Conservation (phyloP, 257 asterid genomes). For the Nicotiana knightiana region DNA sequence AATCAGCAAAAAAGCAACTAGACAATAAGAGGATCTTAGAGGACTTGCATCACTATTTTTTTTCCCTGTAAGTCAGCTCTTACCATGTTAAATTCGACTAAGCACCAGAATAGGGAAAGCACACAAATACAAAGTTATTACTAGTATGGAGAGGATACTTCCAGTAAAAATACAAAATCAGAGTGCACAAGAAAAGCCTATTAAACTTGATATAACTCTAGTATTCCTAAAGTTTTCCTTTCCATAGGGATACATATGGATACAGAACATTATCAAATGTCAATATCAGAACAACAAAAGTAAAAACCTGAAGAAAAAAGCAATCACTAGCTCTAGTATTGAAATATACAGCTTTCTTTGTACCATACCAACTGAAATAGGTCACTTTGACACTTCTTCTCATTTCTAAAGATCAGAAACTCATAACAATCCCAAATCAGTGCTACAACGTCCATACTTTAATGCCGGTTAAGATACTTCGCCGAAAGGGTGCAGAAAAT, state of each 20-base stretch:
- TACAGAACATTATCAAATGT: neutral
- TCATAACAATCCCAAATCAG: neutral
- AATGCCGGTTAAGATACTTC: neutral
- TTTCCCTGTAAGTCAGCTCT: neutral
- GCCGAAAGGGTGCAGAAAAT: neutral
- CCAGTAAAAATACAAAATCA: neutral
- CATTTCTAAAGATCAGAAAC: neutral
- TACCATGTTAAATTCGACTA: neutral
- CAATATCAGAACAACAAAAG: neutral
- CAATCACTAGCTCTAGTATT: neutral
- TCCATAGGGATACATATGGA: neutral
- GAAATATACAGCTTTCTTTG: neutral
- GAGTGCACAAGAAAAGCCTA: neutral
- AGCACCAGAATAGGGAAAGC: neutral
- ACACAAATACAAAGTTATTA: neutral
- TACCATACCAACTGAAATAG: neutral
- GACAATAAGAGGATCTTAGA: neutral
- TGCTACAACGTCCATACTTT: neutral
- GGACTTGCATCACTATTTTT: neutral
- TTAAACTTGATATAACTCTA: neutral
- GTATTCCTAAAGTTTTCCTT: neutral
- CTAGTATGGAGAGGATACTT: neutral
- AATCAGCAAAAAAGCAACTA: neutral
- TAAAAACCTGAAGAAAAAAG: neutral
- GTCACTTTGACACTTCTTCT: neutral